These are phyloP conservation scores for Schizochytrium sp. DNA, from an alignment of 108 stramenopile species.

Conservation along the genomic window DNA sequence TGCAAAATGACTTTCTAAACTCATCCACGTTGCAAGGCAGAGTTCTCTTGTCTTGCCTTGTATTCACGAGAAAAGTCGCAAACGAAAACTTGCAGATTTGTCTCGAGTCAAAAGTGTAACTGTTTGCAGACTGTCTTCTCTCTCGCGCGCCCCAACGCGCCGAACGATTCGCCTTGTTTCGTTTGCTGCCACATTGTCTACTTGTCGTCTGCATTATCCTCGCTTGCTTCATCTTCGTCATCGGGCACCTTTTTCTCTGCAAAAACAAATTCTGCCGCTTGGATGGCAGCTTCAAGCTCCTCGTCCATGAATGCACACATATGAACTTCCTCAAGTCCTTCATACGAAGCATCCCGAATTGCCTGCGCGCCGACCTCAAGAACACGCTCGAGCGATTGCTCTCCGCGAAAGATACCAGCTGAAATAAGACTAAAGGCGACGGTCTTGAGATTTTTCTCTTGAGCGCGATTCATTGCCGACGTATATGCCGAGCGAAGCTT, in stretches of 20 bases:
- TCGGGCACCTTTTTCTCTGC: not conserved
- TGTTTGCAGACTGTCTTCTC: too few relatives aligned
- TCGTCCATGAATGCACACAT: constrained; percentile 39
- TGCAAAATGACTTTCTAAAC: too few relatives aligned
- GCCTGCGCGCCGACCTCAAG: constrained; percentile 52
- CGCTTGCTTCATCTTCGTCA: not conserved
- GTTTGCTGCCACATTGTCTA: too few relatives aligned
- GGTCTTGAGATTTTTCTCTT: constrained; percentile 19
- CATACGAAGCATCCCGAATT: constrained; percentile 2
- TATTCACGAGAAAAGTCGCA: too few relatives aligned
- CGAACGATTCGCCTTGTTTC: too few relatives aligned
- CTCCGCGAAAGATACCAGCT: constrained; percentile 64
- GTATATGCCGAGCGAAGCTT: not conserved
- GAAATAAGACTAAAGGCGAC: constrained; percentile 63
- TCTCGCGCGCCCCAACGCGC: too few relatives aligned
- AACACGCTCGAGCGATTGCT: constrained; percentile 42
- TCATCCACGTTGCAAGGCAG: too few relatives aligned
- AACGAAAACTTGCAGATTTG: too few relatives aligned
- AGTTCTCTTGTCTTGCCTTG: too few relatives aligned
- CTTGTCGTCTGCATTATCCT: too few relatives aligned
- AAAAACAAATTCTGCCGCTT: not conserved
- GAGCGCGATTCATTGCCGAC: not conserved
- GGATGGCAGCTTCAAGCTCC: constrained; percentile 10
- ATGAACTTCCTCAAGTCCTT: constrained; percentile 44
- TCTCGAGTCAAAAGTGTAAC: too few relatives aligned